A percentile compares a stretch with the other conserved stretches of the same genome.
phyloP scores from a whole-genome alignment of 768 basidiomycete genomes.

The Suillus weaverae region DNA sequence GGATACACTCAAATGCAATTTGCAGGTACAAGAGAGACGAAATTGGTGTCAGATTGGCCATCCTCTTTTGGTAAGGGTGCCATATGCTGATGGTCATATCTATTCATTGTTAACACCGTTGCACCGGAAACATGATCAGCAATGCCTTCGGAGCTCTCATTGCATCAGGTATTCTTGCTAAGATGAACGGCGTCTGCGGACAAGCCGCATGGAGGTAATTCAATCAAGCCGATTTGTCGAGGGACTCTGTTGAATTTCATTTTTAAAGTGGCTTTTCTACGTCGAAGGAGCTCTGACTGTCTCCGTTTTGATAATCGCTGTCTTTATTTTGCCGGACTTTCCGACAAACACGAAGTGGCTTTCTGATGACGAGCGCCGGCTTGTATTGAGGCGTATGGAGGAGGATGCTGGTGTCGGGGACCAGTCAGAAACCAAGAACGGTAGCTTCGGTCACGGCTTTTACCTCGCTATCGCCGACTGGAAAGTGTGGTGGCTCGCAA shows the following conservation, averaged over 20 bases:
- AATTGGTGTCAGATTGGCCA: too few species aligned
- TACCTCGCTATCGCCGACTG: conserved; percentile 38
- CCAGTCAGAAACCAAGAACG: conserved; percentile 43
- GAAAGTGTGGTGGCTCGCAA: too few species aligned
- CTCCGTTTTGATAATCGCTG: conserved; percentile 43
- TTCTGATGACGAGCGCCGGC: conserved; percentile 35
- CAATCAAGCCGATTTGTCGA: too few species aligned
- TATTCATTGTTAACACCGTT: too few species aligned
- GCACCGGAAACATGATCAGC: too few species aligned
- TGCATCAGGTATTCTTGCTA: too few species aligned
- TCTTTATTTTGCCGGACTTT: conserved; percentile 51
- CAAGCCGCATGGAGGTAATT: too few species aligned
- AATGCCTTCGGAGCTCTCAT: too few species aligned
- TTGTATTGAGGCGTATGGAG: conserved; percentile 58
- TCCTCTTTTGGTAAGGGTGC: too few species aligned
- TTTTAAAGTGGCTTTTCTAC: conserved; percentile 43
- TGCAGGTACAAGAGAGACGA: too few species aligned
- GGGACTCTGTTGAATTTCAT: not conserved
- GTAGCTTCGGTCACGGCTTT: conserved; percentile 46
- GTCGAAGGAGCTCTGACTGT: conserved; percentile 31
- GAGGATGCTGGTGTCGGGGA: conserved; percentile 65
- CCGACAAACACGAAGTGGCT: conserved; percentile 38
- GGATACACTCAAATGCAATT: too few species aligned
- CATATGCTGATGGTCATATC: not conserved
- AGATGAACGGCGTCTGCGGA: too few species aligned